Percentiles rank a stretch among this genome's conserved stretches.
phyloP scores from a whole-genome alignment of 768 basidiomycete species.

The Sutorius australiensis region DNA sequence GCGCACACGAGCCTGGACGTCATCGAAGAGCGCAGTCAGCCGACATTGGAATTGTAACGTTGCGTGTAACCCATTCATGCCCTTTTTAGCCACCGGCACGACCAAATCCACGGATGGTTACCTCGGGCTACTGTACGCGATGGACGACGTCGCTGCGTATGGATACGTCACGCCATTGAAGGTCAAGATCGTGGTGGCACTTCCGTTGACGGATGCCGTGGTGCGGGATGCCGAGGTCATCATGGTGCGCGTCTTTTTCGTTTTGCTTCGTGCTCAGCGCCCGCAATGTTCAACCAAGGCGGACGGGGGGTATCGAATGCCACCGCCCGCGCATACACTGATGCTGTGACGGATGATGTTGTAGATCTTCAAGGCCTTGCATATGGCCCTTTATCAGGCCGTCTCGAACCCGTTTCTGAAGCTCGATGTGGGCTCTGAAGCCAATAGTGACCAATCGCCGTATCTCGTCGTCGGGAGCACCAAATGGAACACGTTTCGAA shows the following conservation, averaged over 20 bases:
- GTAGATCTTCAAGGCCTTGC: constrained; percentile 85
- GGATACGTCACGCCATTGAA: constrained; percentile 87
- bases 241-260: constrained; percentile 44
- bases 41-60: neutral
- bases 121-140: constrained; percentile 80
- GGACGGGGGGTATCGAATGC: no score
- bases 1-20: constrained; percentile 89
- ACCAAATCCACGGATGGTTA: constrained; percentile 74
- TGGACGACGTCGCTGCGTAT: constrained; percentile 91
- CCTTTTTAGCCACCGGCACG: constrained; percentile 29
- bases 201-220: constrained; percentile 77
- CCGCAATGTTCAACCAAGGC: no score
- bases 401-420: constrained; percentile 85
- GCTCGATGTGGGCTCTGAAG: constrained; percentile 49
- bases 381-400: constrained; percentile 81
- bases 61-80: neutral
- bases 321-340: neutral
- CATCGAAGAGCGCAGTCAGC: constrained; percentile 84
- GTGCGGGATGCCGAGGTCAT: constrained; percentile 77
- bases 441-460: constrained; percentile 47
- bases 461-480: constrained; percentile 57
- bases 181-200: constrained; percentile 79
- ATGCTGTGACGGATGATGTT: neutral
- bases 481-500: constrained; percentile 68
- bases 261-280: neutral